Evolutionary conservation across 352 stramenopile genomes (phyloP), one percentile per base, ranked within the genome.

Genomic region (Phytophthora vignae): DNA sequence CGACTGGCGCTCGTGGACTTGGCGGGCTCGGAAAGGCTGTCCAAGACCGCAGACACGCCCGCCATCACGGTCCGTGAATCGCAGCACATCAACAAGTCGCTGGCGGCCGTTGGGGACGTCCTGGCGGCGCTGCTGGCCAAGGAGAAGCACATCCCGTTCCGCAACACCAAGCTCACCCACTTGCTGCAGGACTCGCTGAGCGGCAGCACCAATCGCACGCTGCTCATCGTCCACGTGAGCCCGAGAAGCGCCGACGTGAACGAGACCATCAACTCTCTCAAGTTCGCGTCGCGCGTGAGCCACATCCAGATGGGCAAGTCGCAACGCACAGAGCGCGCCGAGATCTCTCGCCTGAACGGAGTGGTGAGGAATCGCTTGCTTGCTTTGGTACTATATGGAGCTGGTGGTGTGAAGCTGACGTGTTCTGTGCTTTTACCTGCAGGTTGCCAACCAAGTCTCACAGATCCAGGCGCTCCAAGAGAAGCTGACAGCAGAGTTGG

Each of bases 121-220:
- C 67, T 95, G 38, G 70, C 80, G 8, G 83, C 88, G 14, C 64
- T 94, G 36, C 64, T 88, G 33, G 82, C 84, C 1, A 92, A 92
- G 70, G 87, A 96, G 21, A 93, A 94, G 25, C 87, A 95, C 68
- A 80, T 96, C 3, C 89, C 88, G 53, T 96, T 90, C 60, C 79
- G 90, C 12, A 95, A 96, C 59, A 92, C 87, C 11, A 96, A 96
- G 73, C 81, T 96, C 22, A 96, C 90, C 19, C 86, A 95, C 64
- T 63, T 96, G 64, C 73, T 96, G 29, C 90, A 95, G 59, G 87
- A 95, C 48, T 92, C 85, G 29, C 62, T 95, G 11, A 65, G 67
- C 54, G 81, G 82, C 9, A 77, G 68, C 14, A 46, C 71, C 2
- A 87, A 73, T 54, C 78, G 80, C 22, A 82, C 80, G 42, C 62